Percentiles rank a stretch among this genome's conserved stretches.
phyloP scores from a whole-genome alignment of 305 asterid genomes.

The Rubia tinctorum region DNA sequence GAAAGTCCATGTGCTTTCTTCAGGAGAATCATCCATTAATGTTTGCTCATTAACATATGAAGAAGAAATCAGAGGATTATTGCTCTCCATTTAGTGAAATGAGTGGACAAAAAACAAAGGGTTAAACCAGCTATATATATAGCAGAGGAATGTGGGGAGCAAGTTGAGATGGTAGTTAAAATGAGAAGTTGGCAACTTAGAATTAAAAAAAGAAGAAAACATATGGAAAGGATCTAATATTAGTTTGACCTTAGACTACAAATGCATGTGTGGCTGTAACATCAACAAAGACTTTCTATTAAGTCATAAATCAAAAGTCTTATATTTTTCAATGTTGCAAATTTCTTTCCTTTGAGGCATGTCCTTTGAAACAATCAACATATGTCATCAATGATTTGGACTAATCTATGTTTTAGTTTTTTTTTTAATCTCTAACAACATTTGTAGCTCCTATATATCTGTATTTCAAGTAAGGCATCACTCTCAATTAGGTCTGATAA shows the following conservation, averaged over 20 bases:
- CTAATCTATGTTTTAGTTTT: background rate
- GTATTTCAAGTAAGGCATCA: background rate
- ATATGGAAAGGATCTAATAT: background rate
- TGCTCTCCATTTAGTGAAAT: background rate
- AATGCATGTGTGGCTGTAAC: constrained; percentile 16
- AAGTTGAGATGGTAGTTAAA: constrained; percentile 12
- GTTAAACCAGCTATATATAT: background rate
- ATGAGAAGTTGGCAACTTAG: constrained; percentile 17
- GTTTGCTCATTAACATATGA: constrained; percentile 16
- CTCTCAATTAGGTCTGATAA: background rate
- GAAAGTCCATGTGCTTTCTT: constrained; percentile 79
- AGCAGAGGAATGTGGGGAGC: constrained; percentile 19
- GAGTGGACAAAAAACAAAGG: background rate
- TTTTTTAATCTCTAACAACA: background rate
- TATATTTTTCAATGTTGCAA: constrained; percentile 10
- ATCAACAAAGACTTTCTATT: constrained; percentile 34
- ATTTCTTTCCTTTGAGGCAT: background rate
- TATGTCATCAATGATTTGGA: constrained; percentile 3
- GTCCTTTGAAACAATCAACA: constrained; percentile 16
- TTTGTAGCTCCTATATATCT: background rate
- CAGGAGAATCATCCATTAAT: constrained; percentile 34
- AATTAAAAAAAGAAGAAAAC: background rate
- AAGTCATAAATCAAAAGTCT: constrained; percentile 1
- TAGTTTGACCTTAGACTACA: constrained; percentile 29
- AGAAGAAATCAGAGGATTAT: constrained; percentile 3